Evolutionary conservation across 192 early-diverging fungal genomes (phyloP).

Genomic region (Coemansia furcata): DNA sequence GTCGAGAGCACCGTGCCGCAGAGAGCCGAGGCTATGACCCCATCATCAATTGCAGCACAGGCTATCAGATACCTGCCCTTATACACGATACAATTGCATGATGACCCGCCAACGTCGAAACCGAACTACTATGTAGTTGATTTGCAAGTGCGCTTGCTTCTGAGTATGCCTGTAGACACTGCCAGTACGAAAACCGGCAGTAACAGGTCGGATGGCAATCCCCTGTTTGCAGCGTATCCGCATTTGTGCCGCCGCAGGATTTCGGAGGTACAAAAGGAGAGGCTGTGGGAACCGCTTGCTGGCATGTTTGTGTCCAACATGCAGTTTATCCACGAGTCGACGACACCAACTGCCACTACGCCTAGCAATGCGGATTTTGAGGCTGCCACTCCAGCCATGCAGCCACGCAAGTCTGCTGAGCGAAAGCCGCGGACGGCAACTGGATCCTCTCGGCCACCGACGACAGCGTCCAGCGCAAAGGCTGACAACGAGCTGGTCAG

Average conservation of each 20-base stretch:
- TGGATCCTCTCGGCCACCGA: neutral
- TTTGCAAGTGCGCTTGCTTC: constrained; percentile 61
- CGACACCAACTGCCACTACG: neutral
- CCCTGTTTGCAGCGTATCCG: constrained; percentile 61
- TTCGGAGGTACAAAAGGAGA: constrained; percentile 60
- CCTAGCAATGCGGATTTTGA: neutral
- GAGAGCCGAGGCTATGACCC: constrained; percentile 16
- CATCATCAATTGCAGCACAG: constrained; percentile 37
- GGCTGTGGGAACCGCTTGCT: constrained; percentile 68
- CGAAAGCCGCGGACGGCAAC: neutral
- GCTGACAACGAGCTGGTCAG: constrained; percentile 24
- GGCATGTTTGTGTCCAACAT: constrained; percentile 57
- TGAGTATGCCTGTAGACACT: constrained; percentile 53
- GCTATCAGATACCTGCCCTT: constrained; percentile 63
- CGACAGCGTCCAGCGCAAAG: neutral
- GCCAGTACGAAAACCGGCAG: neutral
- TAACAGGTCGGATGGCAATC: constrained; percentile 15
- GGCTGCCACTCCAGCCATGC: neutral
- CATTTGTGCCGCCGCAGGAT: constrained; percentile 56
- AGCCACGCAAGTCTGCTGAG: neutral
- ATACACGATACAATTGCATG: constrained; percentile 66
- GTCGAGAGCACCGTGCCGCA: constrained; percentile 14
- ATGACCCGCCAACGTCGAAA: constrained; percentile 34
- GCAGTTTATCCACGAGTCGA: constrained; percentile 31
- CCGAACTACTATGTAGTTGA: constrained; percentile 67